A percentile compares a stretch with the other conserved stretches of the same genome.
Evolutionary conservation across 2,329 filamentous ascomycete genomes (phyloP).

Genomic region (Aureobasidium sp.): DNA sequence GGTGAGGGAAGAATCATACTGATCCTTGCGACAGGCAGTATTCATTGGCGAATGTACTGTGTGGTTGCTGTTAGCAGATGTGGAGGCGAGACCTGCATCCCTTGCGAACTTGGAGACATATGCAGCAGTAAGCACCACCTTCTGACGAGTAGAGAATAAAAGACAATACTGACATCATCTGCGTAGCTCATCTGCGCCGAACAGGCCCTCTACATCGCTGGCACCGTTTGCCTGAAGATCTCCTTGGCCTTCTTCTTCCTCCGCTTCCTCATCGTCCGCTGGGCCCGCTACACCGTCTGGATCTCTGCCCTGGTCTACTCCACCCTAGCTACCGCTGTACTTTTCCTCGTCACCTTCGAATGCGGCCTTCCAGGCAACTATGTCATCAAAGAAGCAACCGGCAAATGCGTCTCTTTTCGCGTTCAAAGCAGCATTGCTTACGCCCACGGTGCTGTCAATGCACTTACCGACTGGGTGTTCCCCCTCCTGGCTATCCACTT

Average conservation of each 20-base stretch:
- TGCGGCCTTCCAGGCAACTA: slow-evolving; percentile 22
- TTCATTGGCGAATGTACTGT: slow-evolving; percentile 12
- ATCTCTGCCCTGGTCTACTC: slow-evolving; percentile 26
- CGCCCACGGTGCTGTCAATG: slow-evolving; percentile 24
- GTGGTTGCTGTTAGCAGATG: neutral
- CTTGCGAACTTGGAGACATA: neutral
- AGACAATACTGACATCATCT: neutral
- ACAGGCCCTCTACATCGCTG: slow-evolving; percentile 32
- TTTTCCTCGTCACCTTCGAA: slow-evolving; percentile 24
- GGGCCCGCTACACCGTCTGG: slow-evolving; percentile 28
- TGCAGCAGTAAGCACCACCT: neutral
- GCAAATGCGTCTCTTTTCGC: slow-evolving; percentile 3
- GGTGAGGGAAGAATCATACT: neutral
- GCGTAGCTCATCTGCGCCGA: slow-evolving; percentile 23
- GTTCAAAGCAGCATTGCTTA: neutral
- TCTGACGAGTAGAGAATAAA: neutral
- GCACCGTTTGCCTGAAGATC: slow-evolving; percentile 36
- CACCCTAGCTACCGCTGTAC: slow-evolving; percentile 25
- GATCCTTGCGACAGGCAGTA: neutral
- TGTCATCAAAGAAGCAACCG: neutral
- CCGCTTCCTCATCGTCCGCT: slow-evolving; percentile 31
- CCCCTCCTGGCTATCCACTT: slow-evolving; percentile 33
- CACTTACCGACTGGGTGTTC: slow-evolving; percentile 29
- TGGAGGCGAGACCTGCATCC: neutral
- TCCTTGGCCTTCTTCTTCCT: slow-evolving; percentile 39